Conservation (phyloP, 176 grass and related monocot genomes). For the Eragrostis nindensis region DNA sequence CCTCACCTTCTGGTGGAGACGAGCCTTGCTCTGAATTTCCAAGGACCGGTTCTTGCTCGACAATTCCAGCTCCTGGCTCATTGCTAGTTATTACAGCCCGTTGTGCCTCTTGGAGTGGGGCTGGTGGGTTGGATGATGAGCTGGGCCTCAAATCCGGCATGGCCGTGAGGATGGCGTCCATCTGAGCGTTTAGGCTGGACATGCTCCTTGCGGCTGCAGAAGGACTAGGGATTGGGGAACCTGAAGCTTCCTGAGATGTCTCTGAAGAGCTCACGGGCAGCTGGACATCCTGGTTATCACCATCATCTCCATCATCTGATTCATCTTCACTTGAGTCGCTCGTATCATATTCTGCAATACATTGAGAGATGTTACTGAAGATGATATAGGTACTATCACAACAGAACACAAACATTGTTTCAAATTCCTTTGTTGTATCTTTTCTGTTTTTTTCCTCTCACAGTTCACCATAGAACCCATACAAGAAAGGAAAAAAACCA, state of each 20-base stretch:
- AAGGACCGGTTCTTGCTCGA: not conserved
- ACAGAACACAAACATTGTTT: not conserved
- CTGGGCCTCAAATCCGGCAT: not conserved
- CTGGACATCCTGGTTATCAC: not conserved
- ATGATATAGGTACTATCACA: not conserved
- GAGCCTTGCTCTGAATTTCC: not conserved
- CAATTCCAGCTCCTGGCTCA: not conserved
- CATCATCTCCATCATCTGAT: slow-evolving; percentile 3
- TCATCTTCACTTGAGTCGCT: slow-evolving; percentile 15
- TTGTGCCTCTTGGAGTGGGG: not conserved
- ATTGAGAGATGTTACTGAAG: not conserved
- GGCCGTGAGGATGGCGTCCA: not conserved
- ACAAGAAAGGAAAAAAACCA: not conserved
- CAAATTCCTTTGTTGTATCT: not conserved
- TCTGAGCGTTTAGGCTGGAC: slow-evolving; percentile 5
- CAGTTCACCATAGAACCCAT: not conserved
- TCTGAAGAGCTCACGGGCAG: not conserved
- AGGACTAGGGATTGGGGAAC: not conserved
- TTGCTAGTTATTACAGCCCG: not conserved
- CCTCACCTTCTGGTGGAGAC: not conserved
- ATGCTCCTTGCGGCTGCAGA: slow-evolving; percentile 3
- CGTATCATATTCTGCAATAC: slow-evolving; percentile 32
- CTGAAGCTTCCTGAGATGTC: not conserved
- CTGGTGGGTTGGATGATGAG: not conserved
- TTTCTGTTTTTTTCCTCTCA: slow-evolving; percentile 5